Evolutionary conservation across 495 filamentous ascomycete genomes (phyloP).

Genomic region (Umbilicaria muhlenbergii): DNA sequence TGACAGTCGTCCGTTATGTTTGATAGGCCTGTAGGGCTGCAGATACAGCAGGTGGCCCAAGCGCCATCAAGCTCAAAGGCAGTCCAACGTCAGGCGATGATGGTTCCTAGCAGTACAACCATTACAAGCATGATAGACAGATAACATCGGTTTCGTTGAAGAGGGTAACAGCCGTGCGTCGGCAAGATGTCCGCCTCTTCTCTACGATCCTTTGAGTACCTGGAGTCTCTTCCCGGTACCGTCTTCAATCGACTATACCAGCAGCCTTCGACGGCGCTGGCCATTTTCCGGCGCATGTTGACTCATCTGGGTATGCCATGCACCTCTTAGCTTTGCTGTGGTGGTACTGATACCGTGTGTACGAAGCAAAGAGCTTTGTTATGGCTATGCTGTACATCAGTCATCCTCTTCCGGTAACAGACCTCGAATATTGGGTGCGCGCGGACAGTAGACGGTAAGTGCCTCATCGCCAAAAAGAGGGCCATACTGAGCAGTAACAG

Average conservation of each 20-base stretch:
- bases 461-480: neutral
- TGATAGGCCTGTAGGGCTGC: neutral
- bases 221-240: constrained; percentile 78
- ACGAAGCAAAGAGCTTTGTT: constrained; percentile 79
- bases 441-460: constrained; percentile 50
- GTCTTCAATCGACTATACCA: constrained; percentile 81
- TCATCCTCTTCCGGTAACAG: constrained; percentile 50
- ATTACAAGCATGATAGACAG: constrained; percentile 22
- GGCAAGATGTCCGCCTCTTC: constrained; percentile 51
- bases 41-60: neutral
- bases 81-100: neutral
- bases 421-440: constrained; percentile 74
- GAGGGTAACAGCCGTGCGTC: no score
- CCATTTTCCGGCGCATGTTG: constrained; percentile 94
- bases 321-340: constrained; percentile 2
- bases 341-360: constrained; percentile 10
- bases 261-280: constrained; percentile 87
- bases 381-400: constrained; percentile 86
- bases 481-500: constrained; percentile 19
- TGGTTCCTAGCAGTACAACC: neutral
- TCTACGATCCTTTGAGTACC: constrained; percentile 62
- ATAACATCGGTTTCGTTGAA: constrained; percentile 10
- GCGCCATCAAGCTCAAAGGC: neutral
- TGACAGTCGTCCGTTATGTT: constrained; percentile 1
- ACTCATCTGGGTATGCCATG: constrained; percentile 59